These are phyloP conservation scores for Brettanomyces sp. DNA, from an alignment of 805 yeast species.

Conservation along the genomic window DNA sequence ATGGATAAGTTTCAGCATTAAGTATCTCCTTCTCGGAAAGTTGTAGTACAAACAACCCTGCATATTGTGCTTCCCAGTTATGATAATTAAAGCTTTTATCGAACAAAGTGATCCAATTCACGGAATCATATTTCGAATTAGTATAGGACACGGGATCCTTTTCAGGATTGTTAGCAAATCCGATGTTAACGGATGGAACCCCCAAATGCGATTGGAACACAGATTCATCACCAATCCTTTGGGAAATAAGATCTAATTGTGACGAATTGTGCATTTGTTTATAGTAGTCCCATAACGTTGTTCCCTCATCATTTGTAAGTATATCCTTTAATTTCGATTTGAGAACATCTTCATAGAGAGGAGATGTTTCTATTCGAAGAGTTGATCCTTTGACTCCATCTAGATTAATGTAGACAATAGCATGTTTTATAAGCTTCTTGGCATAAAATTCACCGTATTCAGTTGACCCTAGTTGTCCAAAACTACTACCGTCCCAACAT, in stretches of 20 bases:
- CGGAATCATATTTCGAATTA: slow-evolving; percentile 52
- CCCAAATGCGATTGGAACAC: slow-evolving; percentile 62
- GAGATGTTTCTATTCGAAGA: slow-evolving; percentile 42
- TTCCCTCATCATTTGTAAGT: slow-evolving; percentile 28
- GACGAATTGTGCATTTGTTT: slow-evolving; percentile 29
- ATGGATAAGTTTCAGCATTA: slow-evolving; percentile 35
- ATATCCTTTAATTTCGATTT: slow-evolving; percentile 36
- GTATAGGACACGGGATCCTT: slow-evolving; percentile 45
- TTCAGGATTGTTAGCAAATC: slow-evolving; percentile 26
- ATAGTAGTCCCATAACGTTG: slow-evolving; percentile 36
- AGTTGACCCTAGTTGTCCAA: slow-evolving; percentile 46
- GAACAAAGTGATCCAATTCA: slow-evolving; percentile 42
- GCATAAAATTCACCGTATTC: slow-evolving; percentile 45
- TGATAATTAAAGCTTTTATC: slow-evolving; percentile 42
- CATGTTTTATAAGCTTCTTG: slow-evolving; percentile 29
- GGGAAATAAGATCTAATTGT: slow-evolving; percentile 33
- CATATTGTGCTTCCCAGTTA: slow-evolving; percentile 46
- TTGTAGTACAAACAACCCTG: slow-evolving; percentile 45
- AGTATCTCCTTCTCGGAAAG: slow-evolving; percentile 52
- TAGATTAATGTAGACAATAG: slow-evolving; percentile 42
- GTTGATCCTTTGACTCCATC: slow-evolving; percentile 47
- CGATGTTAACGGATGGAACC: slow-evolving; percentile 49
- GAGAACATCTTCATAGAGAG: slow-evolving; percentile 42
- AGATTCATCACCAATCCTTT: slow-evolving; percentile 42
- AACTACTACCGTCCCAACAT: slow-evolving; percentile 37